Evolutionary conservation across 2,329 filamentous ascomycete species (phyloP).

Genomic region (Shiraia sp.): DNA sequence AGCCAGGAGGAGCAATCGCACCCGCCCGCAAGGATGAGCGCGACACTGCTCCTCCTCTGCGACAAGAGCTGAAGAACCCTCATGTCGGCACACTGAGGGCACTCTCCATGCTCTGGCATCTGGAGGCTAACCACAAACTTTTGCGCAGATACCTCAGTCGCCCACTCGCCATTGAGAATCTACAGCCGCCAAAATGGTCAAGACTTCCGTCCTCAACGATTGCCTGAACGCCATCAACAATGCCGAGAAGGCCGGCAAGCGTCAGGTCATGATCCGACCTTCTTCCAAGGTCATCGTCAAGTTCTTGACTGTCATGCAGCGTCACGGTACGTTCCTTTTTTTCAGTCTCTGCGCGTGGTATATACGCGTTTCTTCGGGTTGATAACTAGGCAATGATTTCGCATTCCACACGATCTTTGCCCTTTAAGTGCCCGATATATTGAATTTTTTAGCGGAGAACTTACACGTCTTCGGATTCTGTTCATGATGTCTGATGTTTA

Average conservation of each 20-base stretch:
- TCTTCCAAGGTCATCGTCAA: slow-evolving; percentile 99
- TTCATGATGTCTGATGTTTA: slow-evolving; percentile 89
- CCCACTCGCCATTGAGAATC: slow-evolving; percentile 75
- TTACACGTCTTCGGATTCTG: slow-evolving; percentile 89
- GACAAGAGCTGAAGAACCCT: slow-evolving; percentile 72
- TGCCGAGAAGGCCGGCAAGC: slow-evolving; percentile 99
- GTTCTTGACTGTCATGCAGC: slow-evolving; percentile 99
- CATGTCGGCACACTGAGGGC: slow-evolving; percentile 57
- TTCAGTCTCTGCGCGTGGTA: slow-evolving; percentile 19
- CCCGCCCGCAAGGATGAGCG: slow-evolving; percentile 28
- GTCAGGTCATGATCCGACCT: slow-evolving; percentile 97
- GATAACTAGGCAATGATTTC: slow-evolving; percentile 99
- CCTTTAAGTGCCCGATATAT: slow-evolving; percentile 99
- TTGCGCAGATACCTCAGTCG: slow-evolving; percentile 64
- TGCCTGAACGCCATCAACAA: slow-evolving; percentile 99
- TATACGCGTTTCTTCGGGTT: slow-evolving; percentile 71
- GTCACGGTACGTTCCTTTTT: slow-evolving; percentile 79
- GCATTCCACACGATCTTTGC: slow-evolving; percentile 82
- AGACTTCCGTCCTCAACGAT: slow-evolving; percentile 99
- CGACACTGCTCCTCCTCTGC: slow-evolving; percentile 54
- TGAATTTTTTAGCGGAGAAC: slow-evolving; percentile 73
- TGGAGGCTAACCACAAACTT: slow-evolving; percentile 61
- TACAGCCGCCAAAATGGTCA: slow-evolving; percentile 89
- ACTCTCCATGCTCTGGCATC: slow-evolving; percentile 70
- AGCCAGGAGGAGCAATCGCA: slow-evolving; percentile 54